phyloP scores from a whole-genome alignment of 2,329 filamentous ascomycete species.

The Aspergillus thermomutatus region DNA sequence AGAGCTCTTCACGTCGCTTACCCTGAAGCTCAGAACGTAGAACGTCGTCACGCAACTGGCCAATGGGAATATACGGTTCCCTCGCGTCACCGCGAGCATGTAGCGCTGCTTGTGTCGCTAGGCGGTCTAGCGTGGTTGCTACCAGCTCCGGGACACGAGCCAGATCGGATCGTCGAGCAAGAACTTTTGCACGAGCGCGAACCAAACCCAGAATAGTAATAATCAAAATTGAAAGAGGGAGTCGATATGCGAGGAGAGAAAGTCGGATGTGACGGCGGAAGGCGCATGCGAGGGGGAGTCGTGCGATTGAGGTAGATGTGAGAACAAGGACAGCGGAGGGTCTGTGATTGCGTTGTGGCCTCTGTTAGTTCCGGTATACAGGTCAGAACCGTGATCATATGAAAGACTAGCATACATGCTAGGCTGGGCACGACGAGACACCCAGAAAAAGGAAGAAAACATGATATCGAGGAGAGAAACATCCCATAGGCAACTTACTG shows the following conservation, averaged over 20 bases:
- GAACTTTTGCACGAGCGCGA: constrained; percentile 65
- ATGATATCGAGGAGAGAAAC: constrained; percentile 17
- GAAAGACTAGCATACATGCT: constrained; percentile 8
- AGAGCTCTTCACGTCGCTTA: constrained; percentile 72
- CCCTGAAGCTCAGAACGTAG: constrained; percentile 77
- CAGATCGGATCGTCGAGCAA: constrained; percentile 61
- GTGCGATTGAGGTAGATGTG: constrained; percentile 84
- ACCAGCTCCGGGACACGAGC: constrained; percentile 79
- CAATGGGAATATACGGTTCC: constrained; percentile 80
- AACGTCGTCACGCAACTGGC: constrained; percentile 87
- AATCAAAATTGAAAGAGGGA: constrained; percentile 48
- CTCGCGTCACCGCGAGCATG: constrained; percentile 63
- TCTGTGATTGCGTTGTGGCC: constrained; percentile 69
- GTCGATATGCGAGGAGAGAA: constrained; percentile 49
- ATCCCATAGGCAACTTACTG: constrained; percentile 50
- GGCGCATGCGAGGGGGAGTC: constrained; percentile 70
- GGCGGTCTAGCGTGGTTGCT: constrained; percentile 74
- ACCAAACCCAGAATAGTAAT: constrained; percentile 47
- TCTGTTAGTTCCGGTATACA: constrained; percentile 73
- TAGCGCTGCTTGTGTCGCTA: constrained; percentile 80
- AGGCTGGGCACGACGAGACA: neutral
- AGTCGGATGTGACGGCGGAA: constrained; percentile 46
- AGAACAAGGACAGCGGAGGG: constrained; percentile 64
- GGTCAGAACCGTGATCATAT: constrained; percentile 48
- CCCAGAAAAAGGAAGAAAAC: constrained; percentile 13